Evolutionary conservation across 345 rosid genomes (phyloP), one percentile per base, ranked within the genome.

Genomic region (Firmiana major): DNA sequence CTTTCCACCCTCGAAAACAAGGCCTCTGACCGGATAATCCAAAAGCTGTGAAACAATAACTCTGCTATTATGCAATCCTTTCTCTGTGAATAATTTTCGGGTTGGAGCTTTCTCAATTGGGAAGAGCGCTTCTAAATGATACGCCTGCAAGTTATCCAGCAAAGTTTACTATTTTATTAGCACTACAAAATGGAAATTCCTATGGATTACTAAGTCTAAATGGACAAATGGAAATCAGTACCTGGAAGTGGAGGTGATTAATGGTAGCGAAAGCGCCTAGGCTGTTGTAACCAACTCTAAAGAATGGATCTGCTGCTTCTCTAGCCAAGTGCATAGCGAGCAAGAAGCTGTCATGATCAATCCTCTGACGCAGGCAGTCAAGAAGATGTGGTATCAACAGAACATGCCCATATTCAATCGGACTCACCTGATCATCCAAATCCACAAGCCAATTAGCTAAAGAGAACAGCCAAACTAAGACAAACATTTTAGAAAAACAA

Each of bases 51-150:
- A 91, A 79, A 94, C 83, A 79, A 79, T 86, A 75, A 91, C 65
- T 19, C 40, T 89, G 0, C 83, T 91, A 70, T 54, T 53, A 65
- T 79, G 81, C 38, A 84, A 76, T 6, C 28, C 5, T 9, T 43
- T 21, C 19, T n/a, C 10, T 57, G 85, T 82, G 72, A 68, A 79
- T 16, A 89, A 74, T 85, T 81, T 83, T 86, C 78, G 78, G 22
- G 90, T 84, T 68, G 89, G 66, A 66, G 95, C 90, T 82, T 88
- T 94, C 92, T 94, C 97, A 5, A 94, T 86, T 0, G 97, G 97
- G 76, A 94, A 93, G 43, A 85, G 86, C 74, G 86, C 77, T 2
- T 89, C 90, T 86, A 93, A 71, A 78, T 88, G 91, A 75, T 94
- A 94, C 60, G 98, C 98, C 94, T 92, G 86, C 78, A 49, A 67